Evolutionary conservation across 2,329 filamentous ascomycete genomes (phyloP), one percentile per base, ranked within the genome.

Genomic region (Erysiphe neolycopersici): DNA sequence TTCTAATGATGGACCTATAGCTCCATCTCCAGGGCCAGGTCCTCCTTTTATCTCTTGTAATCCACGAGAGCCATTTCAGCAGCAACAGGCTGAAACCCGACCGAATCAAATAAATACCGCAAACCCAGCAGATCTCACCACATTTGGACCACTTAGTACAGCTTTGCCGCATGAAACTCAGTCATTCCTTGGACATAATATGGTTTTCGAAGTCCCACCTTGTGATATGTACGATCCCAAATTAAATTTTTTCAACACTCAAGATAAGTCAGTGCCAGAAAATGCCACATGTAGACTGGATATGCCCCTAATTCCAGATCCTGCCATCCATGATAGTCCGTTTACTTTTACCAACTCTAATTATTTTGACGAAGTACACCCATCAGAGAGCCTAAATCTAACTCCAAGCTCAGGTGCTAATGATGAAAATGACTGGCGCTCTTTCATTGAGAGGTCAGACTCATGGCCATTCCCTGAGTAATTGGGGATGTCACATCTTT

Each of bases 151-250:
- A 35, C 30, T 71, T 44, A 65, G 64, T 2, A 62, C 64, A 36
- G 58, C 62, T 3, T 55, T 72, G 18, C 67, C 69, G 18, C 54
- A 62, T 4, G 64, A 72, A 49, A 61, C 66, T 1, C 67, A 71
- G 52, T 64, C 67, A 51, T 57, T 72, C 16, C 57, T 72, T 5
- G 66, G 63, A 14, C 57, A 60, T 2, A 55, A 57, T 0, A 55
- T 68, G 5, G 62, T 66, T 46, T 56, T 58, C 2, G 22, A 14
- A 6, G n/a, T 38, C 9, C n/a, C 26, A n/a, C 10, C 16, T 16
- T 16, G 19, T 16, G 19, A 35, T 3, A 36, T 29, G 31, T 31
- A 43, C 14, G 45, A 47, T 36, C 1, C 22, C 8, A 26, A 26
- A 9, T 26, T 26, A 26, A 26, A 26, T 26, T 26, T 5, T 9